These are phyloP conservation scores for Xylaria intraflava DNA, from an alignment of 495 filamentous ascomycete genomes.

Conservation along the genomic window DNA sequence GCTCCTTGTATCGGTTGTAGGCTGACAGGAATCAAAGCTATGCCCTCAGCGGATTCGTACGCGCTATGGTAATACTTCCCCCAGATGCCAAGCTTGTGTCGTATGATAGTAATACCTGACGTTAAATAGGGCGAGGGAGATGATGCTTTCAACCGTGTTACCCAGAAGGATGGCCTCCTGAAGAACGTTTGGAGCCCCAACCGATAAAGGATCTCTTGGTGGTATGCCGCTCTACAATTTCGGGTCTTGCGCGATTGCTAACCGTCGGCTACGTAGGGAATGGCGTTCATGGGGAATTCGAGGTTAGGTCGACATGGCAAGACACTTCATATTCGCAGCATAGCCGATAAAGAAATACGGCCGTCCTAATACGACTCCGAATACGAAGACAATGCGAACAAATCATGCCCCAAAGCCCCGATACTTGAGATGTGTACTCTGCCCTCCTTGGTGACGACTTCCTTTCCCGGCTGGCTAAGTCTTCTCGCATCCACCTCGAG, in stretches of 20 bases:
- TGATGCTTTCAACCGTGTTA: slow-evolving; percentile 89
- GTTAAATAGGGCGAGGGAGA: slow-evolving; percentile 64
- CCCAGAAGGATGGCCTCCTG: slow-evolving; percentile 91
- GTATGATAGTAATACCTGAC: background rate
- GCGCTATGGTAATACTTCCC: slow-evolving; percentile 61
- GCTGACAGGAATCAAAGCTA: slow-evolving; percentile 12
- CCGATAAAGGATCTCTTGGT: slow-evolving; percentile 47
- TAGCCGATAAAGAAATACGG: slow-evolving; percentile 26
- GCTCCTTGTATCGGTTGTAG: background rate
- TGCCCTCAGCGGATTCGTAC: slow-evolving; percentile 94
- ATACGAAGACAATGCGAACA: slow-evolving; percentile 28
- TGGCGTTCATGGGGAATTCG: slow-evolving; percentile 25
- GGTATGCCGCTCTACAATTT: slow-evolving; percentile 16
- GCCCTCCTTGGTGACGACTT: slow-evolving; percentile 7
- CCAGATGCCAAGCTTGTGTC: background rate
- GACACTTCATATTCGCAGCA: slow-evolving; percentile 27
- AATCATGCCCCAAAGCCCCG: slow-evolving; percentile 21
- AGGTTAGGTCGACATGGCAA: slow-evolving; percentile 30
- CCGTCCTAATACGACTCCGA: slow-evolving; percentile 16
- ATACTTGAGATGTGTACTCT: slow-evolving; percentile 7
- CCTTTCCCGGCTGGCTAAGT: slow-evolving; percentile 40
- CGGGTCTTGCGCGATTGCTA: background rate
- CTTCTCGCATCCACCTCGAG: slow-evolving; percentile 42
- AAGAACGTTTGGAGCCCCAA: slow-evolving; percentile 93
- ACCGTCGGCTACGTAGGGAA: slow-evolving; percentile 13